Evolutionary conservation across 495 filamentous ascomycete genomes (phyloP).

Genomic region (Penicillium riverlandense): DNA sequence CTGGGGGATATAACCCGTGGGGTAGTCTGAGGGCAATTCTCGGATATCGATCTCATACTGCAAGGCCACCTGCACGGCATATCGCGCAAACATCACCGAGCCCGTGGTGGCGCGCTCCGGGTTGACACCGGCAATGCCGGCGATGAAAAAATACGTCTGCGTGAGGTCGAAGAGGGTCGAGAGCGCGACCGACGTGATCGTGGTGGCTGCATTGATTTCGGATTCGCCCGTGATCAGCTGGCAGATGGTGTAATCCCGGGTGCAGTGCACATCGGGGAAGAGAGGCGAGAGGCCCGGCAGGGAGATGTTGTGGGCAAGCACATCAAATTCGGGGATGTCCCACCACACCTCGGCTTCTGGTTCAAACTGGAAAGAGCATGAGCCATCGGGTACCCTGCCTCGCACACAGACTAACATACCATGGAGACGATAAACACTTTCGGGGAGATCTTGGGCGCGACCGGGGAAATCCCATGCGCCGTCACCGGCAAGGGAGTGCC

Average conservation of each 20-base stretch:
- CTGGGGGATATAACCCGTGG: constrained; percentile 60
- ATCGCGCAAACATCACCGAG: constrained; percentile 59
- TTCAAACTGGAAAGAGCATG: constrained; percentile 40
- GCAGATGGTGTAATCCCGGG: constrained; percentile 48
- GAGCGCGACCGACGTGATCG: constrained; percentile 50
- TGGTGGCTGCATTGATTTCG: constrained; percentile 70
- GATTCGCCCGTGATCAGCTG: constrained; percentile 51
- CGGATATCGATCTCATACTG: constrained; percentile 70
- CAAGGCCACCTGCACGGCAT: constrained; percentile 62
- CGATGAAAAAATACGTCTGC: constrained; percentile 62
- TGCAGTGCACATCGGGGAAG: constrained; percentile 60
- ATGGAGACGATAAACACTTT: constrained; percentile 68
- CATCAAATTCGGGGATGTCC: constrained; percentile 50
- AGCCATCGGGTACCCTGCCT: background rate
- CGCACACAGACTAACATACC: constrained; percentile 28
- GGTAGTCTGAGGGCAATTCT: constrained; percentile 58
- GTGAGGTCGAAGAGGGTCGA: constrained; percentile 58
- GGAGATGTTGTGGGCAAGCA: constrained; percentile 58
- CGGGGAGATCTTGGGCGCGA: constrained; percentile 40
- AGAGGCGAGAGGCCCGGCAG: constrained; percentile 59
- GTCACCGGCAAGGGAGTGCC: constrained; percentile 6
- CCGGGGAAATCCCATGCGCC: background rate
- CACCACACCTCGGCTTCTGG: constrained; percentile 66
- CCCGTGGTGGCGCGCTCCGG: constrained; percentile 57
- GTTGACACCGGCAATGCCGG: constrained; percentile 67